These are phyloP conservation scores for Cylindrotheca fusiformis DNA, from an alignment of 108 stramenopile species.

Conservation along the genomic window DNA sequence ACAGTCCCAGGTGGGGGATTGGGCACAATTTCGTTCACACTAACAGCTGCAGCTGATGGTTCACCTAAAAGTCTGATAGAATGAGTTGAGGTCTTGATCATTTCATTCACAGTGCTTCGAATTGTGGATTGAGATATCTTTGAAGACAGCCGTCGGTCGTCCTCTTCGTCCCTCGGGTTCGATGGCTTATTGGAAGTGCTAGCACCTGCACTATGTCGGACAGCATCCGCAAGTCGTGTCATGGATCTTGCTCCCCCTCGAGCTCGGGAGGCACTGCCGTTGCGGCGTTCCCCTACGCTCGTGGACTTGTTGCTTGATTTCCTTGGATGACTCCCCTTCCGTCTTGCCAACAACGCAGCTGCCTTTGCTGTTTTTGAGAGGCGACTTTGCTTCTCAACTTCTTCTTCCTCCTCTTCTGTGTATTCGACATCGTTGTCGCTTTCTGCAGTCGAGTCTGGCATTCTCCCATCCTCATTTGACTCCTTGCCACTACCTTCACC, in stretches of 20 bases:
- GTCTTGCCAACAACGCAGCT: slow-evolving; percentile 7
- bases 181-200: neutral
- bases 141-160: neutral
- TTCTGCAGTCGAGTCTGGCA: neutral
- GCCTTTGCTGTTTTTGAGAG: slow-evolving; percentile 1
- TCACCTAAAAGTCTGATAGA: slow-evolving; percentile 23
- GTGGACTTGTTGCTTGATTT: slow-evolving; percentile 8
- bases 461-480: neutral
- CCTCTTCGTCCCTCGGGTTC: neutral
- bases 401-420: neutral
- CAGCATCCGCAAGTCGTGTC: slow-evolving; percentile 16
- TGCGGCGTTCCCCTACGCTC: slow-evolving; percentile 32
- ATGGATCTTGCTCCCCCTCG: slow-evolving; percentile 7
- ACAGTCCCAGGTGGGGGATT: slow-evolving; percentile 22
- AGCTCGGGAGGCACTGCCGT: slow-evolving; percentile 29
- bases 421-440: neutral
- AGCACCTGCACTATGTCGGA: slow-evolving; percentile 15
- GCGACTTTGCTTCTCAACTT: neutral
- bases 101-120: slow-evolving; percentile 15
- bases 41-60: neutral
- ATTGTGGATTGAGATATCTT: slow-evolving; percentile 4
- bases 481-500: neutral
- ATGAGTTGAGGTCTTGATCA: slow-evolving; percentile 8
- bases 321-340: neutral
- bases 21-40: neutral